A percentile compares a stretch with the other conserved stretches of the same genome.
These are phyloP conservation scores for Aspergillus sp. DNA, from an alignment of 2,329 filamentous ascomycete species.

Conservation along the genomic window DNA sequence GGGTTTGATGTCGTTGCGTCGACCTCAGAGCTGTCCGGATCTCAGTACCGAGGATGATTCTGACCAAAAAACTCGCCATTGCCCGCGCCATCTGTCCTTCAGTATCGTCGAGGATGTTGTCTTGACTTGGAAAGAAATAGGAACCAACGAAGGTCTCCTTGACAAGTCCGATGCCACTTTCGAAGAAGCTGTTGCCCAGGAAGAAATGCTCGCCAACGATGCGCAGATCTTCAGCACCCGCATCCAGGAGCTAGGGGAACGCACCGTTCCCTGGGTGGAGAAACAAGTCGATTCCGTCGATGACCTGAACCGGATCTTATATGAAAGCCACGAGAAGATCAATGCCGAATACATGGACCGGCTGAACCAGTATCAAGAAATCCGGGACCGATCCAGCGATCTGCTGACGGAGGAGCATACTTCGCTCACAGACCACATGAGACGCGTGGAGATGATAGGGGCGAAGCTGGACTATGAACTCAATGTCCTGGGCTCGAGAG, in stretches of 20 bases:
- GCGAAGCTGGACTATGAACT: slow-evolving; percentile 94
- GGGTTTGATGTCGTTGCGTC: slow-evolving; percentile 33
- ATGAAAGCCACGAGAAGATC: slow-evolving; percentile 64
- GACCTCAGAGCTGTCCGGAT: slow-evolving; percentile 38
- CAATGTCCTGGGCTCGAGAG: slow-evolving; percentile 71
- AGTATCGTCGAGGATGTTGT: slow-evolving; percentile 49
- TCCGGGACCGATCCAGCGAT: slow-evolving; percentile 67
- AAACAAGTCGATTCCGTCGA: slow-evolving; percentile 44
- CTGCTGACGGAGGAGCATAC: slow-evolving; percentile 68
- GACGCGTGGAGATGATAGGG: slow-evolving; percentile 75
- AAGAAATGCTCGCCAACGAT: slow-evolving; percentile 40
- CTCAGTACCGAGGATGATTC: slow-evolving; percentile 20
- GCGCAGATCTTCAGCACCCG: slow-evolving; percentile 34
- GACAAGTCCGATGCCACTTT: slow-evolving; percentile 40
- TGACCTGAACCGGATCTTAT: slow-evolving; percentile 64
- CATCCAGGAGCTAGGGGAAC: slow-evolving; percentile 38
- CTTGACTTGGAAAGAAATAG: slow-evolving; percentile 35
- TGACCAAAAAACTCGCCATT: slow-evolving; percentile 29
- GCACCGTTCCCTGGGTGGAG: slow-evolving; percentile 45
- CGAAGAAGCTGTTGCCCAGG: slow-evolving; percentile 40
- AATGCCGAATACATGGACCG: slow-evolving; percentile 68
- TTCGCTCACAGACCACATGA: slow-evolving; percentile 67
- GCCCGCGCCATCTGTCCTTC: slow-evolving; percentile 47
- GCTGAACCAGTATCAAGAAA: slow-evolving; percentile 66
- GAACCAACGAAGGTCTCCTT: slow-evolving; percentile 23